Evolutionary conservation across 305 asterid species (phyloP).

Genomic region (Solanum hybrid): DNA sequence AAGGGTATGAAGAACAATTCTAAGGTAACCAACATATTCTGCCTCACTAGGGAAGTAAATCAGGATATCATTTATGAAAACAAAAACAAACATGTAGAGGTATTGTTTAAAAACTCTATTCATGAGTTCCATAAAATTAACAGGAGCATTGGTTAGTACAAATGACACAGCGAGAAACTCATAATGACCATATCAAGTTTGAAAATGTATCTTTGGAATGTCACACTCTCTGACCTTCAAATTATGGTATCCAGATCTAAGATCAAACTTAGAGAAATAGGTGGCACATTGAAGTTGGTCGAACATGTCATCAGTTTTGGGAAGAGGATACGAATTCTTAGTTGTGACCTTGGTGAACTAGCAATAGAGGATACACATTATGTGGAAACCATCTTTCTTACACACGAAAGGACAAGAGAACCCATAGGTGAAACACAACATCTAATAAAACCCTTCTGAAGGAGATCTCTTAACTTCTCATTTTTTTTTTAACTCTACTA

Average conservation of each 20-base stretch:
- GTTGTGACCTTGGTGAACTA: not conserved
- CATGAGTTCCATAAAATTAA: not conserved
- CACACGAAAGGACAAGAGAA: not conserved
- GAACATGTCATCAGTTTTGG: not conserved
- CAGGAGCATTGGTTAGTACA: not conserved
- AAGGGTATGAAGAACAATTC: not conserved
- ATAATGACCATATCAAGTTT: not conserved
- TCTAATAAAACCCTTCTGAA: not conserved
- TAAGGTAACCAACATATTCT: not conserved
- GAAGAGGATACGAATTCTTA: not conserved
- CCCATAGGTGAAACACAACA: not conserved
- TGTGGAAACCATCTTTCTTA: not conserved
- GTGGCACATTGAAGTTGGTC: not conserved
- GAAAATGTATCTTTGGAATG: not conserved
- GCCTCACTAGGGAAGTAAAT: not conserved
- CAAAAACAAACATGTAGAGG: not conserved
- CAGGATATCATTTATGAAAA: not conserved
- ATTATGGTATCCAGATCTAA: not conserved
- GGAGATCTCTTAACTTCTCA: not conserved
- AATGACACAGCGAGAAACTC: not conserved
- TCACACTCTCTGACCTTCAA: not conserved
- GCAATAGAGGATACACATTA: not conserved
- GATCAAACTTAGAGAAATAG: not conserved
- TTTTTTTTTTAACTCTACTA: not conserved
- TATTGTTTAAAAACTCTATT: not conserved